Evolutionary conservation across 1,139 yeast genomes (phyloP), one percentile per base, ranked within the genome.

Genomic region (Candida buenavistaensis): DNA sequence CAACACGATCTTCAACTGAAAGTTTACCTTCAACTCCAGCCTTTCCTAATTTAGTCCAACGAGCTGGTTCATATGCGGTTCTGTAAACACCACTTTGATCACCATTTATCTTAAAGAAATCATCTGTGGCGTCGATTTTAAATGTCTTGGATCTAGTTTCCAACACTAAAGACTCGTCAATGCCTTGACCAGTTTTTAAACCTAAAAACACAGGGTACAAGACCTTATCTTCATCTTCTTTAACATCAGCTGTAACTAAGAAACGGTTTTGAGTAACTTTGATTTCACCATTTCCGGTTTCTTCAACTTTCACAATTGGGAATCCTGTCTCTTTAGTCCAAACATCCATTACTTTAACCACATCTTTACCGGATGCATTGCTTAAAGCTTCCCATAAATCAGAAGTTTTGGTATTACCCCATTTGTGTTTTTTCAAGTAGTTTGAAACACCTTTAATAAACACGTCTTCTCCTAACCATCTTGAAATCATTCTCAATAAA

Each of bases 281-380:
- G 44, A 85, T 60, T 35, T 69, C 59, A 38, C 64, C 59, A 23
- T 52, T 54, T 13, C 59, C 57, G 17, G 57, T 60, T 44, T 43
- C 75, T 30, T 63, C 57, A 23, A 86, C 92, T 23, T 79, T 68
- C 32, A 88, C 64, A 11, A 87, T 76, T 14, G 96, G 96, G 68
- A 73, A 88, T 8, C 96, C 96, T 43, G 85, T 78, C 52, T 82
- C 78, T 50, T 81, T 80, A 39, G 95, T 86, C 96, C 96, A 88
- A 39, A 78, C 70, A 50, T 81, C 79, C 95, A 88, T 87, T 38
- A 83, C 82, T 39, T 68, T 62, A 41, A 73, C 76, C 37, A 88
- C 88, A 48, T 87, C 88, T 56, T 83, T 75, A 31, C 95, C 94
- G 31, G 89, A 77, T 26, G 78, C 92, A 36, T 79, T 84, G 33